phyloP scores from a whole-genome alignment of 306 rosid species.

The Dicorynia guianensis region DNA sequence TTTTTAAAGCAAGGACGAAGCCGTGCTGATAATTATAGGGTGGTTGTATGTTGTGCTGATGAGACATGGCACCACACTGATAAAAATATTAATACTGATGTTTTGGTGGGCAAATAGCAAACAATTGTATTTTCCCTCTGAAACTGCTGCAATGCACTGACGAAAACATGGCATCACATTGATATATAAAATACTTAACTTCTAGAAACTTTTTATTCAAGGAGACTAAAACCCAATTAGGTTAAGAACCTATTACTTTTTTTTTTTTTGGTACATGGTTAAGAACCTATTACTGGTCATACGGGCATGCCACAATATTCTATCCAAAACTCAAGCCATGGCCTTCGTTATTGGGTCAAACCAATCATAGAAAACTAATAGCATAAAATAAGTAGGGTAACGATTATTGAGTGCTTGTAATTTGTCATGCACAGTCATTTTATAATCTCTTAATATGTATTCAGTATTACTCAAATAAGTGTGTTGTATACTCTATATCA shows the following conservation, averaged over 20 bases:
- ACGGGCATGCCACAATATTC: neutral
- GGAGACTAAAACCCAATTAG: neutral
- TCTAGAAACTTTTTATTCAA: neutral
- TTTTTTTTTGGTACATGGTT: too few relatives aligned
- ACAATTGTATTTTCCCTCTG: neutral
- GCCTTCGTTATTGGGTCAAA: neutral
- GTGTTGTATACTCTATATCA: too few relatives aligned
- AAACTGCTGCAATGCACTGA: neutral
- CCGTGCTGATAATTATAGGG: neutral
- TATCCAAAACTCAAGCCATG: neutral
- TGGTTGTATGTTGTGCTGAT: constrained; percentile 10
- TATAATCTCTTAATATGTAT: too few relatives aligned
- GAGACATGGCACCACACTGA: constrained; percentile 4
- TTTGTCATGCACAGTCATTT: too few relatives aligned
- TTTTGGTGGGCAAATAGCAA: neutral
- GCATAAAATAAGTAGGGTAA: too few relatives aligned
- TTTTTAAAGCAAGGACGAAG: neutral
- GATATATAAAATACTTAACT: neutral
- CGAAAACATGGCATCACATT: neutral
- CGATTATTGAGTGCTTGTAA: too few relatives aligned
- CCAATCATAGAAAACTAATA: neutral
- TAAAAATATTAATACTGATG: neutral
- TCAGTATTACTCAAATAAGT: too few relatives aligned
- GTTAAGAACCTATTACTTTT: neutral
- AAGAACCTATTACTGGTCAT: neutral